Conservation (phyloP, 768 basidiomycete genomes). For the Lyophyllum atratum region DNA sequence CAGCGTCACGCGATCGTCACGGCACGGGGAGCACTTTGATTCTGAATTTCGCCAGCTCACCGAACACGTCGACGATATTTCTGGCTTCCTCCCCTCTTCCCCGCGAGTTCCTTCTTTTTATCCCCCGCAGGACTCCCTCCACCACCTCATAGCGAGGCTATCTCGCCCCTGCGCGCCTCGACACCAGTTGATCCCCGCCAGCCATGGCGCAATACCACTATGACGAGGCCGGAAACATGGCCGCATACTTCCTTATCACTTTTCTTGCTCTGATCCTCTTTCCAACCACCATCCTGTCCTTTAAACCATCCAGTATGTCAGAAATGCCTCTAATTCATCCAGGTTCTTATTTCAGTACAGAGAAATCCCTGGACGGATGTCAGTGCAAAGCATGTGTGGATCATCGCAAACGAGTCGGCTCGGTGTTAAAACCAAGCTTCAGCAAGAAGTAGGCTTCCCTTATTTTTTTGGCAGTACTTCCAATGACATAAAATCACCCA, state of each 20-base stretch:
- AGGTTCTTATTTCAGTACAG: slow-evolving; percentile 21
- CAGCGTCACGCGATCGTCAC: slow-evolving; percentile 18
- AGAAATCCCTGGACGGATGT: slow-evolving; percentile 49
- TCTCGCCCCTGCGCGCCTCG: neutral
- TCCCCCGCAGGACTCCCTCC: neutral
- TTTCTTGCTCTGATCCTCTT: slow-evolving; percentile 83
- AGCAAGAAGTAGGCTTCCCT: slow-evolving; percentile 48
- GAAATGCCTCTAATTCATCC: neutral
- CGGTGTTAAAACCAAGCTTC: slow-evolving; percentile 48
- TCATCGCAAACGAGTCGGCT: slow-evolving; percentile 51
- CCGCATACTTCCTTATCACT: slow-evolving; percentile 88
- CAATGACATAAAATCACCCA: slow-evolving; percentile 26
- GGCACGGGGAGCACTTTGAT: neutral
- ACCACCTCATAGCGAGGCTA: neutral
- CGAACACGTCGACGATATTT: slow-evolving; percentile 22
- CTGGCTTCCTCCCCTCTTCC: neutral
- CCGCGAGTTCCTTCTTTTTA: neutral
- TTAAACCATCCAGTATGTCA: slow-evolving; percentile 48
- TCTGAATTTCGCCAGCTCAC: slow-evolving; percentile 19
- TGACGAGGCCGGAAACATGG: slow-evolving; percentile 85
- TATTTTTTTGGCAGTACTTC: neutral
- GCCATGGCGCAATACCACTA: slow-evolving; percentile 79
- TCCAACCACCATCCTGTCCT: slow-evolving; percentile 66
- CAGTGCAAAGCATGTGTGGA: slow-evolving; percentile 63
- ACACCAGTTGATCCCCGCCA: neutral